Evolutionary conservation across 148 eudicot species (phyloP).

Genomic region (Pharnaceum exiguum): DNA sequence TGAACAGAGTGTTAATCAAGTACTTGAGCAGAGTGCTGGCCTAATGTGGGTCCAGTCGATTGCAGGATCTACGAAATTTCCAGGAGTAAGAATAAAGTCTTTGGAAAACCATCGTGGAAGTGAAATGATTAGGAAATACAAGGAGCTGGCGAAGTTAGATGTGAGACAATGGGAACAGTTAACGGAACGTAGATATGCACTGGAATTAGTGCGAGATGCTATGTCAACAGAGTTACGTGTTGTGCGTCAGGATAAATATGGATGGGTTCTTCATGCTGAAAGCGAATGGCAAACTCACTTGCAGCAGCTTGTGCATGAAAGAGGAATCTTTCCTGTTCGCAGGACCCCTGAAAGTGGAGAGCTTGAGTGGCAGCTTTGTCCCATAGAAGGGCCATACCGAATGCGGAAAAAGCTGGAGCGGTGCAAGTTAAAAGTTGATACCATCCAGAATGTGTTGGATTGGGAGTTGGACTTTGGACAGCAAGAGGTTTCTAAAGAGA

Average conservation of each 20-base stretch:
- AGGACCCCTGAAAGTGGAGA: conserved; percentile 46
- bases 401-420: conserved; percentile 97
- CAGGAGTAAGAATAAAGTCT: conserved; percentile 86
- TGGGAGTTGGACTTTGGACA: conserved; percentile 61
- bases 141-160: conserved; percentile 58
- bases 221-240: conserved; percentile 93
- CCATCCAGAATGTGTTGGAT: conserved; percentile 68
- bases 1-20: conserved; percentile 66
- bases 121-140: conserved; percentile 75
- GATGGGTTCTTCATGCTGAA: conserved; percentile 99
- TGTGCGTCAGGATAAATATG: conserved; percentile 97
- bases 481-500: conserved; percentile 50
- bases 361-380: conserved; percentile 94
- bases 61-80: conserved; percentile 84
- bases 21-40: conserved; percentile 89
- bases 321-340: conserved; percentile 75
- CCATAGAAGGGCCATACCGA: conserved; percentile 97
- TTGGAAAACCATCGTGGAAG: conserved; percentile 88
- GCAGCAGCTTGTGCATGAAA: conserved; percentile 91
- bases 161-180: conserved; percentile 83
- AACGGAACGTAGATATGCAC: conserved; percentile 80
- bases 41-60: conserved; percentile 97
- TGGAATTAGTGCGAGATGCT: conserved; percentile 83
- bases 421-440: conserved; percentile 70
- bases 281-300: conserved; percentile 98